Evolutionary conservation across 2,329 filamentous ascomycete genomes (phyloP), one percentile per base, ranked within the genome.

Genomic region (Fusarium hainanense): DNA sequence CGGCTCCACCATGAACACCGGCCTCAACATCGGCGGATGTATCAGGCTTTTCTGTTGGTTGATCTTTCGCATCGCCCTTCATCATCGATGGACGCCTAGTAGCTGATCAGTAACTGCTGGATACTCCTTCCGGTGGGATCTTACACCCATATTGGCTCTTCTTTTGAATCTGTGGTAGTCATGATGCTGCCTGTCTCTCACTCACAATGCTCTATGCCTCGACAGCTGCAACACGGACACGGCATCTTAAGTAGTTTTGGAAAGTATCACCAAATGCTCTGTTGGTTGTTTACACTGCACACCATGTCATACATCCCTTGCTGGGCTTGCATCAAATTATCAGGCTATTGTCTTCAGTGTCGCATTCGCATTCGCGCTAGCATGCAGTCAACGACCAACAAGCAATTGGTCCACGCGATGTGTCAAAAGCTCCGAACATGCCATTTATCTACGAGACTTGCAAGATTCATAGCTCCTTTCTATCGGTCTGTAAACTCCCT

Each of bases 101-200:
- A 20, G 23, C 1, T 32, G 0, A 25, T 54, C 2, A 56, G 14
- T 5, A 51, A 4, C 3, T 12, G 11, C 2, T 3, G 18, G 3
- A 1, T 4, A 6, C 16, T 20, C 9, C 3, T 23, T 3, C 3
- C 2, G 1, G 7, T 9, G 4, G 8, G 10, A n/a, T 14, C 1
- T 14, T 16, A 6, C 3, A 58, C 54, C 40, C 1, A 65, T 47
- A 13, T 23, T 32, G 28, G 8, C 13, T 30, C 16, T 28, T 47
- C 34, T 12, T 14, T 9, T 7, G 1, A 20, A n/a, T 16, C 12
- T 27, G 11, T 28, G 3, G 4, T n/a, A 23, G n/a, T 9, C 27
- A 42, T 41, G 7, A 12, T 64, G 4, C 10, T 13, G 25, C 5
- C 18, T 1, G 11, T 4, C 4, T 14, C 23, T 6, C 6, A 11